A percentile compares a stretch with the other conserved stretches of the same genome.
phyloP scores from a whole-genome alignment of 1,139 yeast genomes.

The Magnusiomyces clavatus region DNA sequence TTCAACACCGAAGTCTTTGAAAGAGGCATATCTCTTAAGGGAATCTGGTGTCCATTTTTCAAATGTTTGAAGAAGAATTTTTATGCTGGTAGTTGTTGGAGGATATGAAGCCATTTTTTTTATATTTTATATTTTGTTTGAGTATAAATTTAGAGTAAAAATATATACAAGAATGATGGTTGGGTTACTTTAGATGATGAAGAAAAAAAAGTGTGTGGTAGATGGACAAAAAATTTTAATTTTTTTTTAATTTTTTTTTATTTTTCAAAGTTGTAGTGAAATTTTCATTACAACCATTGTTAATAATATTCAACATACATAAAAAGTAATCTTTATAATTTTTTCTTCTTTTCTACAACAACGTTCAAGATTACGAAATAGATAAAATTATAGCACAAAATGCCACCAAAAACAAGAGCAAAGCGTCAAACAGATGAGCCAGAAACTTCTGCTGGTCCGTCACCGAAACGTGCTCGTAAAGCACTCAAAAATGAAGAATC shows the following conservation, averaged over 20 bases:
- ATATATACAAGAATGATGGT: too few species aligned
- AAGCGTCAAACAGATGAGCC: not conserved
- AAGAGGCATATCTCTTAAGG: constrained; percentile 28
- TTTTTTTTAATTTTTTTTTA: constrained; percentile 6
- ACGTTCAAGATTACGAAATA: too few species aligned
- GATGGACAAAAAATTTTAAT: too few species aligned
- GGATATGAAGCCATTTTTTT: constrained; percentile 2
- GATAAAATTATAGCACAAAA: not conserved
- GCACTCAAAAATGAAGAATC: not conserved
- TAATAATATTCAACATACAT: too few species aligned
- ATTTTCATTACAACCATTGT: too few species aligned
- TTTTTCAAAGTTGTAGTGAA: constrained; percentile 9
- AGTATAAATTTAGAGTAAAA: not conserved
- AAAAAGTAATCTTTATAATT: too few species aligned
- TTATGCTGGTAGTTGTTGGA: constrained; percentile 19
- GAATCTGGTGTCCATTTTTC: constrained; percentile 26
- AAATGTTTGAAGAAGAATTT: constrained; percentile 16
- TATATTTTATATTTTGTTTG: not conserved
- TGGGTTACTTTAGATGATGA: too few species aligned
- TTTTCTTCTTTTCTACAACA: too few species aligned
- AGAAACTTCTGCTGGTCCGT: not conserved
- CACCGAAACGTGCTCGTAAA: too few species aligned
- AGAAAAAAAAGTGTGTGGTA: too few species aligned
- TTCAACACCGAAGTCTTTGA: constrained; percentile 25
- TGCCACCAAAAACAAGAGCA: constrained; percentile 2